A percentile compares a stretch with the other conserved stretches of the same genome.
phyloP scores from a whole-genome alignment of 2,329 filamentous ascomycete species.

The Cordyceps fumosorosea region DNA sequence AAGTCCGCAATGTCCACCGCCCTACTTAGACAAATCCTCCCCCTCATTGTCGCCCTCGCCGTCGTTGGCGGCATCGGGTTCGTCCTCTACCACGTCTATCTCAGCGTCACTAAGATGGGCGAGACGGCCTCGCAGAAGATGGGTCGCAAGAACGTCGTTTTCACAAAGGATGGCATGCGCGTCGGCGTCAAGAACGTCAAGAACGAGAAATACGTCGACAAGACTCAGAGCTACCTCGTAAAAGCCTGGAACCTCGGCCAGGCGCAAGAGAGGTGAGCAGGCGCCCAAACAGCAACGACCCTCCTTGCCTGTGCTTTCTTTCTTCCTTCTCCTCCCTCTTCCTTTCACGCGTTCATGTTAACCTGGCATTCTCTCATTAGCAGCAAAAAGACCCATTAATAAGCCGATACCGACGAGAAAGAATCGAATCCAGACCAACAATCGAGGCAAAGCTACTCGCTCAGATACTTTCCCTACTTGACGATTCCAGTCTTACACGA shows the following conservation, averaged over 20 bases:
- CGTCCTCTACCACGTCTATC: conserved; percentile 66
- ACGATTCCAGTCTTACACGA: background rate
- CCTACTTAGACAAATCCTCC: conserved; percentile 39
- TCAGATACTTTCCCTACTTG: background rate
- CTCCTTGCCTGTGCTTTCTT: background rate
- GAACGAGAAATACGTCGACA: conserved; percentile 66
- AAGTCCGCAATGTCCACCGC: background rate
- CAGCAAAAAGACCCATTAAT: background rate
- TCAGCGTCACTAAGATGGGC: conserved; percentile 59
- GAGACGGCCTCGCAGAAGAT: conserved; percentile 61
- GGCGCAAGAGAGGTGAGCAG: conserved; percentile 20
- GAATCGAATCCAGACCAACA: background rate
- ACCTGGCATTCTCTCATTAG: background rate
- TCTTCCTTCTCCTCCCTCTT: no score
- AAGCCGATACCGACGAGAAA: background rate
- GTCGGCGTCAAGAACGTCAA: conserved; percentile 64
- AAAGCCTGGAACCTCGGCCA: conserved; percentile 58
- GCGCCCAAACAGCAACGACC: background rate
- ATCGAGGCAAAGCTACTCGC: background rate
- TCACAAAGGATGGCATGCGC: conserved; percentile 67
- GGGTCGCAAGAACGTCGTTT: conserved; percentile 68
- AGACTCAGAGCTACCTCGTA: conserved; percentile 62
- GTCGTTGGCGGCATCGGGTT: conserved; percentile 53
- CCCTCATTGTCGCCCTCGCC: conserved; percentile 57
- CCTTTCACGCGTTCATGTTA: background rate